phyloP scores from a whole-genome alignment of 768 basidiomycete genomes.

The Macrolepiota dolichaula region DNA sequence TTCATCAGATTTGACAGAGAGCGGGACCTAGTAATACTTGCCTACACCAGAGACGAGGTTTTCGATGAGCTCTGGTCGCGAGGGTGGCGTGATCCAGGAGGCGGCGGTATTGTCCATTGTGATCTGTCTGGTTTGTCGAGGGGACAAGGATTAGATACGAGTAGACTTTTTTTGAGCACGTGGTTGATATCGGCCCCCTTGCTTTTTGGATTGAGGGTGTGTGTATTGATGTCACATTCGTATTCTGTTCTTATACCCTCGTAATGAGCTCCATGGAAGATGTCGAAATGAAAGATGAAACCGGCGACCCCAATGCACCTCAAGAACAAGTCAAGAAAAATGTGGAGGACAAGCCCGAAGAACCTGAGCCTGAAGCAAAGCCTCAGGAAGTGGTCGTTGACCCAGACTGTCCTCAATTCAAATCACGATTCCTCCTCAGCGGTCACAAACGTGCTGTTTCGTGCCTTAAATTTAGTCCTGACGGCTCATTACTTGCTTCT shows the following conservation, averaged over 20 bases:
- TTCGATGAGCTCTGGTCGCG: slow-evolving; percentile 84
- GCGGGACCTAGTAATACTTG: slow-evolving; percentile 31
- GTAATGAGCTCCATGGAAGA: slow-evolving; percentile 8
- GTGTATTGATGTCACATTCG: not conserved
- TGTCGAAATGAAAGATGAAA: slow-evolving; percentile 13
- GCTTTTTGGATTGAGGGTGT: not conserved
- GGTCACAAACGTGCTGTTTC: slow-evolving; percentile 87
- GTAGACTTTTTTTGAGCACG: slow-evolving; percentile 28
- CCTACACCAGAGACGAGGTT: slow-evolving; percentile 89
- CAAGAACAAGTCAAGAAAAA: not conserved
- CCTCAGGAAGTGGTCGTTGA: slow-evolving; percentile 3
- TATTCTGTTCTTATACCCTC: not conserved
- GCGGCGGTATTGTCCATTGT: slow-evolving; percentile 44
- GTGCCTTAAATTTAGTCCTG: slow-evolving; percentile 83
- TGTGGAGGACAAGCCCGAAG: not conserved
- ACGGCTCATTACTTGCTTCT: slow-evolving; percentile 80
- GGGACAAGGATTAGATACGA: not conserved
- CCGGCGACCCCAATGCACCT: not conserved
- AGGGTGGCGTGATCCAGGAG: slow-evolving; percentile 68
- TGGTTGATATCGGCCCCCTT: slow-evolving; percentile 12
- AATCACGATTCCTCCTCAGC: slow-evolving; percentile 56
- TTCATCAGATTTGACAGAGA: slow-evolving; percentile 7
- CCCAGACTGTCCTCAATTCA: slow-evolving; percentile 45
- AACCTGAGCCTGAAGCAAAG: slow-evolving; percentile 4
- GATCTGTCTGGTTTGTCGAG: slow-evolving; percentile 11